These are phyloP conservation scores for Auriscalpium vulgare DNA, from an alignment of 768 basidiomycete genomes.

Conservation along the genomic window DNA sequence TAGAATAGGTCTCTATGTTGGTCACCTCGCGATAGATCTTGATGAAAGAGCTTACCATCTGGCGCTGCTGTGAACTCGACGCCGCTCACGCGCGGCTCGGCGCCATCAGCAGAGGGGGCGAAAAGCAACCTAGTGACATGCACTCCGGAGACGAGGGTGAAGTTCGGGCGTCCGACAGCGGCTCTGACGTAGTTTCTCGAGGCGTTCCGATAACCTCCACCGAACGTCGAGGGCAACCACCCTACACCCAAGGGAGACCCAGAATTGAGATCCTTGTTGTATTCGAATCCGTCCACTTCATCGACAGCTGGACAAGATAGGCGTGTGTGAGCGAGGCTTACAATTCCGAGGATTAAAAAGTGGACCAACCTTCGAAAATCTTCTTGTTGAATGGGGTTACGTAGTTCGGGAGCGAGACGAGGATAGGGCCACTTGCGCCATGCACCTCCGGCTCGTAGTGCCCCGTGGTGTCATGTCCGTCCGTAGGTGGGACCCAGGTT, in stretches of 20 bases:
- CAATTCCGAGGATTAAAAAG: background rate
- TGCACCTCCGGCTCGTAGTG: background rate
- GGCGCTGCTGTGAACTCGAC: background rate
- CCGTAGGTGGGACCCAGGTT: background rate
- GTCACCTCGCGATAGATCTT: background rate
- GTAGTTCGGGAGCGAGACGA: background rate
- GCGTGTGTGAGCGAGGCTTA: no score
- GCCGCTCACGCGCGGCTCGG: slow-evolving; percentile 9
- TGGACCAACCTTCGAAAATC: background rate
- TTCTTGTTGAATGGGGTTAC: background rate
- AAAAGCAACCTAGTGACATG: background rate
- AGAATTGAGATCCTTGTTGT: background rate
- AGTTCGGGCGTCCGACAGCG: background rate
- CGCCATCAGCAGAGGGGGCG: background rate
- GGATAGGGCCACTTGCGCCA: background rate
- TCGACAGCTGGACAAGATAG: background rate
- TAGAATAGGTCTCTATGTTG: no score
- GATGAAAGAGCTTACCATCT: background rate
- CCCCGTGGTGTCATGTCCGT: background rate
- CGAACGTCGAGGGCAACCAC: background rate
- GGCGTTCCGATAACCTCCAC: background rate
- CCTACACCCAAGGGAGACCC: background rate
- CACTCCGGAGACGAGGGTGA: background rate
- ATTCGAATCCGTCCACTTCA: background rate
- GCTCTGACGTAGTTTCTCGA: background rate